These are phyloP conservation scores for Pythium guiyangense DNA, from an alignment of 352 stramenopile genomes.

Conservation along the genomic window DNA sequence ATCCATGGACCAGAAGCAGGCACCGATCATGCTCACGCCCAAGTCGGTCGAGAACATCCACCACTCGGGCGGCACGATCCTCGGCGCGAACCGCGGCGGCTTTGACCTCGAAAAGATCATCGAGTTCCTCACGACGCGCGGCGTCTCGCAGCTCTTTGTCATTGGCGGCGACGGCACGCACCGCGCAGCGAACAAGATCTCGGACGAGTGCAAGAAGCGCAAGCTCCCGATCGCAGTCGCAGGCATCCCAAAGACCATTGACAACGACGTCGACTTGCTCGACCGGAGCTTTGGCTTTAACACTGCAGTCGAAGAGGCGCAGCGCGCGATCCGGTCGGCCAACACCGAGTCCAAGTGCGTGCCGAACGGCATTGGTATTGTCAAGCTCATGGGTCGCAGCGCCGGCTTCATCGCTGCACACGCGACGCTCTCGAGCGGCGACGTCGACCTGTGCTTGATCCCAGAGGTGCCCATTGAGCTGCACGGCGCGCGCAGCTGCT, in stretches of 20 bases:
- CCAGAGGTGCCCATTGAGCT: conserved; percentile 97
- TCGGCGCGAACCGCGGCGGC: too few relatives aligned
- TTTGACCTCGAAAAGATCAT: too few relatives aligned
- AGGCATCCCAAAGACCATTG: too few relatives aligned
- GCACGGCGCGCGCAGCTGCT: conserved; percentile 87
- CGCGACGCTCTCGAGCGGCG: conserved; percentile 95
- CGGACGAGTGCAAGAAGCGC: conserved; percentile 62
- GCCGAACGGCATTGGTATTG: conserved; percentile 97
- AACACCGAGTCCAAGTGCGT: conserved; percentile 96
- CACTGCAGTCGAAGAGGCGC: too few relatives aligned
- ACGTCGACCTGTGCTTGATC: conserved; percentile 98
- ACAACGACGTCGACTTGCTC: too few relatives aligned
- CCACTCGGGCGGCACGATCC: too few relatives aligned
- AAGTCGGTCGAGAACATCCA: conserved; percentile 69
- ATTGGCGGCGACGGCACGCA: conserved; percentile 99
- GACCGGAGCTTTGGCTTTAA: too few relatives aligned
- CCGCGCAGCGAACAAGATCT: conserved; percentile 92
- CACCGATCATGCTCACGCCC: conserved; percentile 73
- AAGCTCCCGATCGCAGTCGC: conserved; percentile 92
- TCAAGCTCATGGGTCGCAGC: conserved; percentile 98
- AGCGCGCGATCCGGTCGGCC: too few relatives aligned
- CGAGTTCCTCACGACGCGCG: too few relatives aligned
- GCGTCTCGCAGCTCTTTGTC: too few relatives aligned
- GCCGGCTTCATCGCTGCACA: too few relatives aligned
- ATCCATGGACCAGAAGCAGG: conserved; percentile 71